Conservation (phyloP, 192 early-diverging fungal genomes). For the Backusella morwellensis region DNA sequence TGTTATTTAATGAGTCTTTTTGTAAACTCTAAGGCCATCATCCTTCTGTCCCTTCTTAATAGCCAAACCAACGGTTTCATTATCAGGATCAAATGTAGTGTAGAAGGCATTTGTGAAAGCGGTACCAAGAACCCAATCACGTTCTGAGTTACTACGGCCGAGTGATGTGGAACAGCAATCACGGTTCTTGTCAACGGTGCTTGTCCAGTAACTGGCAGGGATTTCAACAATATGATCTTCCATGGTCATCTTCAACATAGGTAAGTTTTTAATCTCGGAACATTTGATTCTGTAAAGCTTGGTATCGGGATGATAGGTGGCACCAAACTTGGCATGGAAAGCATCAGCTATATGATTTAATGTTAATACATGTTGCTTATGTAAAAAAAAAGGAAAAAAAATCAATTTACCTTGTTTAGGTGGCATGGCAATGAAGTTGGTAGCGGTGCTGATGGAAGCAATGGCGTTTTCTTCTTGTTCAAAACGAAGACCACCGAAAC, state of each 20-base stretch:
- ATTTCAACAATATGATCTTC: constrained; percentile 25
- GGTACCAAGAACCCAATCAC: constrained; percentile 33
- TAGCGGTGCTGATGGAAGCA: constrained; percentile 35
- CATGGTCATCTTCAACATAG: constrained; percentile 20
- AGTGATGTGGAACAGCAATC: constrained; percentile 26
- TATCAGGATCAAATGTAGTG: constrained; percentile 33
- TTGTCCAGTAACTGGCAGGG: constrained; percentile 36
- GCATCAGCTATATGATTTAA: constrained; percentile 22
- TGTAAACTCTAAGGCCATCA: constrained; percentile 24
- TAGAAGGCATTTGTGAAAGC: constrained; percentile 36
- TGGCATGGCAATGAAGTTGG: constrained; percentile 30
- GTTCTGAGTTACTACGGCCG: constrained; percentile 20
- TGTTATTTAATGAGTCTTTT: constrained; percentile 9
- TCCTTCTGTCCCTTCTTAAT: constrained; percentile 21
- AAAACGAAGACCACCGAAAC: constrained; percentile 20
- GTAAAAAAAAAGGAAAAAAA: no score
- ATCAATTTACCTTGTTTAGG: constrained; percentile 9
- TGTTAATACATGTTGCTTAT: neutral
- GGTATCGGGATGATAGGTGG: constrained; percentile 12
- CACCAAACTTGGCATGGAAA: constrained; percentile 29
- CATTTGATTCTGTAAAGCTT: constrained; percentile 35
- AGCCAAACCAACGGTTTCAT: constrained; percentile 30
- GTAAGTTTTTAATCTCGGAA: constrained; percentile 23
- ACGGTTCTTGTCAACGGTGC: constrained; percentile 20
- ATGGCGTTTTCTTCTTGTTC: constrained; percentile 24